Base-by-base conservation (phyloP, 164 flowering plant species). In the Magnolia officinalis region DNA sequence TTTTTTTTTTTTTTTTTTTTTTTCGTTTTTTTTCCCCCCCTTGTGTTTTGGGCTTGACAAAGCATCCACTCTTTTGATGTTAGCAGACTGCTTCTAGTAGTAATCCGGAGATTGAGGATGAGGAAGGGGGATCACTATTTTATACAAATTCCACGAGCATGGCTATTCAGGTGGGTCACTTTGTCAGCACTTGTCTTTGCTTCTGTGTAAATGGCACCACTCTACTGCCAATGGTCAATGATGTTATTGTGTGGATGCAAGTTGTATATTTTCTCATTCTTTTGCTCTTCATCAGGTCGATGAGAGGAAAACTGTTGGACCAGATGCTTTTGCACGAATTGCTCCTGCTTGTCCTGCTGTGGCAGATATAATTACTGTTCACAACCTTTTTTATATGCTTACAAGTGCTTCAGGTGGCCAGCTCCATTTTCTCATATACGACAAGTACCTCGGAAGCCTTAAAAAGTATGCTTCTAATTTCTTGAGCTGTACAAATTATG, bases 281-380 rank as follows among this genome's bases (percentile, higher is more conserved):
- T 75, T 63, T 16, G 20, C 26, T 19, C 31, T 76, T 58, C 66
- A 50, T 82, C 74, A 94, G 98, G 96, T 92, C 77, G 97, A 94
- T 81, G 88, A 89, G 58, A 82, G 88, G 78, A 89, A 88, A 81
- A 92, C 97, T 77, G 97, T 92, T 81, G 92, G 96, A 50, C 87
- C 71, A 50, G 96, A 94, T 79, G 96, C 96, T 70, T 94, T 94
- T 87, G 86, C 90, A 29, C 89, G 98, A 66, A 94, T 92, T 77
- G 96, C 98, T 81, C 92, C 96, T 69, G 91, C 87, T 63, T 88
- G 90, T 86, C 78, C 89, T 77, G 80, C 81, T 77, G 67, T 91
- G 73, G 95, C 97, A 26, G 96, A 94, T 81, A 78, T 90, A 21
- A 82, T 88, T 29, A 91, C 94, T 63, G 92, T 85, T 73, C 87